Evolutionary conservation across 495 filamentous ascomycete species (phyloP), one percentile per base, ranked within the genome.

Genomic region (Peziza echinospora): DNA sequence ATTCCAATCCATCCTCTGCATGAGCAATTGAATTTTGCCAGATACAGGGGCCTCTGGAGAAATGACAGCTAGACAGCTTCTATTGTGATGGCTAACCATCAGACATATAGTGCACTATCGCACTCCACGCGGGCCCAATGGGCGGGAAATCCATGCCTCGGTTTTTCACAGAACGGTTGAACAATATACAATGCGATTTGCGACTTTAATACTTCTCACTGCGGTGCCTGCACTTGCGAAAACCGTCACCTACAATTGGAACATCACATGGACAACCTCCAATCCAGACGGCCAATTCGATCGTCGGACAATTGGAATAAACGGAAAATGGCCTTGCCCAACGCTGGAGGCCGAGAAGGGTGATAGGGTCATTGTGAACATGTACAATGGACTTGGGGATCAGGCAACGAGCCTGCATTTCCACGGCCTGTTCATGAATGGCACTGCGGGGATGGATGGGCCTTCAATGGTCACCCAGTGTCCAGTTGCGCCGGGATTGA

Each of bases 321-420:
- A 91, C 56, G 73, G 71, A 0, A 64, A 82, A 67, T 89, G 80
- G 80, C 82, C 82, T 1, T 60, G 78, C 41, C 82, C 80, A 5
- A 60, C 65, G 13, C 77, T 87, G 45, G 69, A 75, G 43, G 78
- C 75, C 26, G 71, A 75, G 41, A 65, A 78, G 44, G 81, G 81
- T 43, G 84, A 89, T 56, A 68, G 64, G 22, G 52, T 91, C 24
- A 61, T 89, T 34, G 70, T 86, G 45, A 75, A 83, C 47, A 68
- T 80, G 52, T 62, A 75, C 53, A 91, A 91, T 60, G 66, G 70
- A 19, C 69, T 91, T 5, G 79, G 74, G 9, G 73, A 85, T 54
- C 67, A 84, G 53, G 64, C 64, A 22, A 78, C 80, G 2, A 72
- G 71, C 26, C 62, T 89, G 4, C 83, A 91, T 64, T 91, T 77